Base-by-base conservation (phyloP, 805 yeast species). In the Hanseniaspora meyeri region DNA sequence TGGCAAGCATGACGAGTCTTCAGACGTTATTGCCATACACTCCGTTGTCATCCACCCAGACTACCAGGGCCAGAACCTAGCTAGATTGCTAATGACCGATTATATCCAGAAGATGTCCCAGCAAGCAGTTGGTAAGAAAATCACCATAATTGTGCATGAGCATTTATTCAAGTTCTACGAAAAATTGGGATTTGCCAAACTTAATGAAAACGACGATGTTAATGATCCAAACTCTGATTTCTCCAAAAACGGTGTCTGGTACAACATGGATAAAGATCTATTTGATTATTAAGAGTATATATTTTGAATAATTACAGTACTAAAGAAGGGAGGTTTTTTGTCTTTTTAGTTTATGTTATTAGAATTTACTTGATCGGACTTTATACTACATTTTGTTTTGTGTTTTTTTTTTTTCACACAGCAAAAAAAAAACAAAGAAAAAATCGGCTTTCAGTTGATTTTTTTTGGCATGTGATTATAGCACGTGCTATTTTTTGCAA, bases 51-150 rank as follows among this genome's bases (percentile, higher is more conserved):
- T 93, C 31, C 81, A 81, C 62, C 86, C 89, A 24, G 80, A 81
- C 42, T 87, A 81, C 76, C 87, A 83, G 67, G 87, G 90, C 58
- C 78, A 81, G 69, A 87, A 86, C 65, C 73, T 93, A 58, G 97
- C 95, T 9, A 80, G 95, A 14, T 73, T 89, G 58, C 71, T 91
- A 65, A 70, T 91, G 64, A 88, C 85, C 62, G 98, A 91, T 70
- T 93, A 87, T 71, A 78, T 90, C 59, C 97, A 93, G 69, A 87
- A 91, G 66, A 73, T 91, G 68, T 80, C 87, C 50, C 88, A 88
- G 67, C 95, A 89, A 67, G 87, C 82, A 62, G 82, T 88, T 59
- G 96, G 93, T 48, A 86, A 82, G 62, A 77, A 80, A 63, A 81
- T 91, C 51, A 78, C 82, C 7, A 74, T 91, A 36, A 77, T 91